These are phyloP conservation scores for Ogataea neopini DNA, from an alignment of 805 yeast genomes.

Conservation along the genomic window DNA sequence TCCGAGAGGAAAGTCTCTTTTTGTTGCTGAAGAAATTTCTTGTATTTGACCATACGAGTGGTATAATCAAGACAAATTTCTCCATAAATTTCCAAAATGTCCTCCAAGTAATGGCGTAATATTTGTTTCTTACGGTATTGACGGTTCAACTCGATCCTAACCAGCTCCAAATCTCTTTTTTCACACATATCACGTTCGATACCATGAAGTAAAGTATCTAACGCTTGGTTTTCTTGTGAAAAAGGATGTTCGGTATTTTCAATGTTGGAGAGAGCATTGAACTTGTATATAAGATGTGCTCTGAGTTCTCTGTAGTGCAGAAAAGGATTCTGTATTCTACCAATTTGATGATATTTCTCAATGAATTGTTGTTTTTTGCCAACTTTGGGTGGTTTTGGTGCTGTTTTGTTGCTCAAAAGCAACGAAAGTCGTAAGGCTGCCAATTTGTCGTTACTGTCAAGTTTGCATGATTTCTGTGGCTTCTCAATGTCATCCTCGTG, in stretches of 20 bases:
- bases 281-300: slow-evolving; percentile 11
- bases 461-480: neutral
- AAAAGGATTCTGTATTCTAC: slow-evolving; percentile 1
- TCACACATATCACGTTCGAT: slow-evolving; percentile 36
- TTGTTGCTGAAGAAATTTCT: slow-evolving; percentile 35
- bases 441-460: slow-evolving; percentile 12
- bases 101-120: slow-evolving; percentile 27
- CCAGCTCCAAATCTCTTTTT: slow-evolving; percentile 34
- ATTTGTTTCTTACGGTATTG: slow-evolving; percentile 30
- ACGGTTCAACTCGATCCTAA: slow-evolving; percentile 28
- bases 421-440: slow-evolving; percentile 17
- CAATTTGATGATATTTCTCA: slow-evolving; percentile 1
- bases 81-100: slow-evolving; percentile 30
- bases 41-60: slow-evolving; percentile 33
- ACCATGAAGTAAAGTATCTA: slow-evolving; percentile 16
- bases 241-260: slow-evolving; percentile 16
- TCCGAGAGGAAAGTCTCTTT: slow-evolving; percentile 26
- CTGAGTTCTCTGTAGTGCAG: slow-evolving; percentile 12
- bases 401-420: slow-evolving; percentile 4
- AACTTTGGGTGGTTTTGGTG: neutral
- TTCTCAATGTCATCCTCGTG: neutral
- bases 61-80: slow-evolving; percentile 29
- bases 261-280: slow-evolving; percentile 13
- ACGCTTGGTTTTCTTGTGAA: slow-evolving; percentile 6
- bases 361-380: neutral